Conservation (phyloP, 306 rosid genomes). For the Clitoria ternatea region DNA sequence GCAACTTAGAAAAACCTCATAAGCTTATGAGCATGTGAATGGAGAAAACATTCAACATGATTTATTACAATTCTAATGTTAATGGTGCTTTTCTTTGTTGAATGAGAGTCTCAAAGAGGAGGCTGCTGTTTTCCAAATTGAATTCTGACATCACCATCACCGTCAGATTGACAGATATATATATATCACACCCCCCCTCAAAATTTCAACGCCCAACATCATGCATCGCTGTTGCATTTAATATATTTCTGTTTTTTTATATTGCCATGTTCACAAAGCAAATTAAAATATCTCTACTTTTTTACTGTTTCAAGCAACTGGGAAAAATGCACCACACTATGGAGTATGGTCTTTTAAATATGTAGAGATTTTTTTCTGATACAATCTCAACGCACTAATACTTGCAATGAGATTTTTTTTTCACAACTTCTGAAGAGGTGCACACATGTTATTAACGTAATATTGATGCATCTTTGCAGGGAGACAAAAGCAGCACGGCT, state of each 20-base stretch:
- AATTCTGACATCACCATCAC: conserved; percentile 31
- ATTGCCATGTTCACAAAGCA: not conserved
- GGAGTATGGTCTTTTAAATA: no score
- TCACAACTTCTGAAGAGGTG: no score
- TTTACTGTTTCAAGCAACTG: not conserved
- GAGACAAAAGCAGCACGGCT: not conserved
- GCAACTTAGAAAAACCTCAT: not conserved
- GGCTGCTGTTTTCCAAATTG: conserved; percentile 34
- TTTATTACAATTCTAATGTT: conserved; percentile 13
- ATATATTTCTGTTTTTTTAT: not conserved
- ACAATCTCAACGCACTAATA: not conserved
- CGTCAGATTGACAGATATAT: conserved; percentile 41
- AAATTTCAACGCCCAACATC: not conserved
- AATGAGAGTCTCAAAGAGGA: conserved; percentile 11
- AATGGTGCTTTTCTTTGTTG: conserved; percentile 6
- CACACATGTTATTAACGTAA: not conserved
- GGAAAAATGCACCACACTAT: not conserved
- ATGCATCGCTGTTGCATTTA: conserved; percentile 3
- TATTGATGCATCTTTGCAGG: conserved; percentile 21
- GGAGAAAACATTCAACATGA: not conserved
- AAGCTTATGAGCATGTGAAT: conserved; percentile 13
- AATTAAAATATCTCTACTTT: not conserved
- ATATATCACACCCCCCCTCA: no score
- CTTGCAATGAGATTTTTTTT: no score
- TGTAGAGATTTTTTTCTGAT: no score